Percentiles rank a stretch among this genome's conserved stretches.
Conservation (phyloP, 257 asterid genomes). For the Solanum arcanum region DNA sequence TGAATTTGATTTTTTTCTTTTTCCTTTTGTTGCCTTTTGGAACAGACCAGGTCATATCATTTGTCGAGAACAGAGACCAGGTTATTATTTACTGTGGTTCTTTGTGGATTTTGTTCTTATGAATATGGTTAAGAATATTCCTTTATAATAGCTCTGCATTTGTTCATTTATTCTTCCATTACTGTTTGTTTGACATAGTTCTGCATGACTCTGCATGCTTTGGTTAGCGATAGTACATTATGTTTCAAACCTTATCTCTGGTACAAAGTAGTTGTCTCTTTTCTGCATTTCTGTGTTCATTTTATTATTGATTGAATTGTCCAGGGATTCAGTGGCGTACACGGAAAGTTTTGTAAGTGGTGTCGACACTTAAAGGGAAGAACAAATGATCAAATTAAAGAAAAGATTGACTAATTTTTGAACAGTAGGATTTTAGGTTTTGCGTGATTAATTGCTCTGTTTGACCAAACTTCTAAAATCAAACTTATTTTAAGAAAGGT, state of each 20-base stretch:
- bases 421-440: neutral
- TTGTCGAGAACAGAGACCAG: neutral
- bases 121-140: neutral
- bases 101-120: neutral
- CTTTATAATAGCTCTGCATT: neutral
- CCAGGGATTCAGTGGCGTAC: neutral
- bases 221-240: neutral
- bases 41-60: neutral
- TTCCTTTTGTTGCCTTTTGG: slow-evolving; percentile 2
- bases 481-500: neutral
- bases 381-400: neutral
- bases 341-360: neutral
- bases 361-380: neutral
- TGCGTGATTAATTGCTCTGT: neutral
- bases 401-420: neutral
- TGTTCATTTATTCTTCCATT: neutral
- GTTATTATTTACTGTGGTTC: neutral
- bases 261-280: neutral
- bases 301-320: neutral
- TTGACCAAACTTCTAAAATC: neutral
- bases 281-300: neutral
- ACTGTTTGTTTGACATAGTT: neutral
- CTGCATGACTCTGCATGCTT: neutral
- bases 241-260: neutral
- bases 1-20: slow-evolving; percentile 1